A percentile compares a stretch with the other conserved stretches of the same genome.
phyloP scores from a whole-genome alignment of 257 asterid species.

The Ballota nigra region DNA sequence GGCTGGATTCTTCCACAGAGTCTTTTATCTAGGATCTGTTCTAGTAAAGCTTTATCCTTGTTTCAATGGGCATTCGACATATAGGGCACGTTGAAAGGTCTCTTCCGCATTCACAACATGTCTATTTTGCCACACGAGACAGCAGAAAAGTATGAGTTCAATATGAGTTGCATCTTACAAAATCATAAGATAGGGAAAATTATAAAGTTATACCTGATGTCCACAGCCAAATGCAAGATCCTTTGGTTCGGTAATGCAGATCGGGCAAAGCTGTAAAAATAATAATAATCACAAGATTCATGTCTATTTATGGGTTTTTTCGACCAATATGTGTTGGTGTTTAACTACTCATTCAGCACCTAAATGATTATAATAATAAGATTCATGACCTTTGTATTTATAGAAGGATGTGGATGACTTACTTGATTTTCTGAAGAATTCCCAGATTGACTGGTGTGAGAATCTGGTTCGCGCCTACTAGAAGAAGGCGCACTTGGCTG shows the following conservation, averaged over 20 bases:
- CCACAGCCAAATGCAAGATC: constrained; percentile 98
- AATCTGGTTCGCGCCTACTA: constrained; percentile 30
- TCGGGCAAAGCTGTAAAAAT: constrained; percentile 76
- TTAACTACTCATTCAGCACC: neutral
- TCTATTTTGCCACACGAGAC: constrained; percentile 39
- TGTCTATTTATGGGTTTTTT: neutral
- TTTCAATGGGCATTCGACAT: constrained; percentile 57
- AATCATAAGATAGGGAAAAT: neutral
- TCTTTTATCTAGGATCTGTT: neutral
- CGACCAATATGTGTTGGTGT: neutral
- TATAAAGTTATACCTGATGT: constrained; percentile 63
- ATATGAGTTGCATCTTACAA: neutral
- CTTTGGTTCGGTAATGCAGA: constrained; percentile 71
- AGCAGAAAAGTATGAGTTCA: neutral
- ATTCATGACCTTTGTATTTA: neutral
- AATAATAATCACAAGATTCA: neutral
- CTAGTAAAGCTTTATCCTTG: constrained; percentile 84
- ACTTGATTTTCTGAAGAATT: constrained; percentile 67
- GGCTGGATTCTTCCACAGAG: constrained; percentile 11
- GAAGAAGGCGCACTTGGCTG: constrained; percentile 72
- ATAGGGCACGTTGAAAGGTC: constrained; percentile 69
- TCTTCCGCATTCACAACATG: constrained; percentile 80
- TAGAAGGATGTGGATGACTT: constrained; percentile 17
- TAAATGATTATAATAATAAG: neutral
- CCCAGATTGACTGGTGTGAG: constrained; percentile 38